These are phyloP conservation scores for Ogataea saltuana DNA, from an alignment of 805 yeast species.

Conservation along the genomic window DNA sequence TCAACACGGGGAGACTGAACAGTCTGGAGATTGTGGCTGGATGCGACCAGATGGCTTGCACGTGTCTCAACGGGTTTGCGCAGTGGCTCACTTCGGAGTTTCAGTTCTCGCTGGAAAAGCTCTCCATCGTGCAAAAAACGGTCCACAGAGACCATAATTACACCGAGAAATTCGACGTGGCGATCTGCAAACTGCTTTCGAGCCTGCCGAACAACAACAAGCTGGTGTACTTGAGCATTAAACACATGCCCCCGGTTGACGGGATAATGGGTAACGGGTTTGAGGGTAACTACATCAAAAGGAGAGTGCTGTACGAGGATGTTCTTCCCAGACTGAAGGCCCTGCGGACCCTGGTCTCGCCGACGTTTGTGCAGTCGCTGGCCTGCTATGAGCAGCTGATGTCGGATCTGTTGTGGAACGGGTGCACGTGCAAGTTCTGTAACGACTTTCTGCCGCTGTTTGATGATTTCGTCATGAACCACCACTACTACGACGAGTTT, in stretches of 20 bases:
- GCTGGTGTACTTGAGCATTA: conserved; percentile 47
- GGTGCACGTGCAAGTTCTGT: conserved; percentile 67
- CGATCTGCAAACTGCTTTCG: conserved; percentile 43
- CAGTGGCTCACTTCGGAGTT: conserved; percentile 30
- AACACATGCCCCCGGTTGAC: conserved; percentile 58
- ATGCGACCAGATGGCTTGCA: conserved; percentile 48
- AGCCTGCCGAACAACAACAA: conserved; percentile 36
- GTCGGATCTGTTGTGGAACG: conserved; percentile 76
- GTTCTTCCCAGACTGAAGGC: conserved; percentile 47
- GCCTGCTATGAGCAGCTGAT: conserved; percentile 71
- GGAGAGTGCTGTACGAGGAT: conserved; percentile 51
- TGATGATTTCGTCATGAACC: conserved; percentile 64
- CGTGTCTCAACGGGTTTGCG: conserved; percentile 47
- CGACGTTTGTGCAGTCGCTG: conserved; percentile 58
- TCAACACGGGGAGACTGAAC: conserved; percentile 34
- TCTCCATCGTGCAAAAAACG: conserved; percentile 38
- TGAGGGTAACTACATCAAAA: conserved; percentile 70
- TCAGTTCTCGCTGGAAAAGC: conserved; percentile 35
- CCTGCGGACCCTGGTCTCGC: conserved; percentile 51
- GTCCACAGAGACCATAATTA: conserved; percentile 43
- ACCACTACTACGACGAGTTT: conserved; percentile 53
- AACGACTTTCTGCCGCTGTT: conserved; percentile 45
- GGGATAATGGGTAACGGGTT: conserved; percentile 63
- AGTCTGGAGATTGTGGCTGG: conserved; percentile 55
- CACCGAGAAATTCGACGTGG: conserved; percentile 56